phyloP scores from a whole-genome alignment of 163 green algal genomes.

The Volvox carteri region DNA sequence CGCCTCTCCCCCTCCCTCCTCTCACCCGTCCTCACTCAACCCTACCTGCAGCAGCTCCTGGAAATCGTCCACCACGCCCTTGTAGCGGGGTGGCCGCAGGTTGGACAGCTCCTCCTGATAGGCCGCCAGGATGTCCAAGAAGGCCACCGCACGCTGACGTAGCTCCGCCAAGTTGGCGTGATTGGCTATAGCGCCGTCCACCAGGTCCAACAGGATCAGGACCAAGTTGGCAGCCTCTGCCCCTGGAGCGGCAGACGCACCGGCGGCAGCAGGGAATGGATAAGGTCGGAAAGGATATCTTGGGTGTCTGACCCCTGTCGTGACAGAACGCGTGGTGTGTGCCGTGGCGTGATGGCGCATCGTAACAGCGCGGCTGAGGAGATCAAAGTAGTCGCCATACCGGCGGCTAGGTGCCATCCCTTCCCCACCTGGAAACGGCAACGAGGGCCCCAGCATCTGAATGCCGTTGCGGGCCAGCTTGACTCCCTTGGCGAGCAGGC shows the following conservation, averaged over 20 bases:
- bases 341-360: too few species aligned
- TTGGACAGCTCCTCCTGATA: neutral
- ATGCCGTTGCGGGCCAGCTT: neutral
- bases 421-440: conserved; percentile 31
- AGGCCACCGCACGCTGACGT: neutral
- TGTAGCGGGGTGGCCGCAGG: neutral
- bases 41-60: conserved; percentile 12
- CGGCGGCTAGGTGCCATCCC: neutral
- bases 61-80: conserved; percentile 1
- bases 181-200: conserved; percentile 14
- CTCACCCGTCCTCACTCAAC: neutral
- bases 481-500: neutral
- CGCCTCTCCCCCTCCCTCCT: neutral
- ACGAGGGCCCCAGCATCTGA: neutral
- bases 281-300: neutral
- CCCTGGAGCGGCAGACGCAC: conserved; percentile 1
- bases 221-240: conserved; percentile 31
- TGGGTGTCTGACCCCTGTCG: too few species aligned
- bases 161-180: neutral
- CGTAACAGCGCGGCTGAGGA: neutral
- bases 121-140: conserved; percentile 12
- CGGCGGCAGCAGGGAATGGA: neutral
- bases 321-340: too few species aligned
- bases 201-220: neutral
- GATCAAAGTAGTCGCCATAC: neutral